Conservation (phyloP, 2,329 filamentous ascomycete genomes). For the Trichothecium sympodiale region DNA sequence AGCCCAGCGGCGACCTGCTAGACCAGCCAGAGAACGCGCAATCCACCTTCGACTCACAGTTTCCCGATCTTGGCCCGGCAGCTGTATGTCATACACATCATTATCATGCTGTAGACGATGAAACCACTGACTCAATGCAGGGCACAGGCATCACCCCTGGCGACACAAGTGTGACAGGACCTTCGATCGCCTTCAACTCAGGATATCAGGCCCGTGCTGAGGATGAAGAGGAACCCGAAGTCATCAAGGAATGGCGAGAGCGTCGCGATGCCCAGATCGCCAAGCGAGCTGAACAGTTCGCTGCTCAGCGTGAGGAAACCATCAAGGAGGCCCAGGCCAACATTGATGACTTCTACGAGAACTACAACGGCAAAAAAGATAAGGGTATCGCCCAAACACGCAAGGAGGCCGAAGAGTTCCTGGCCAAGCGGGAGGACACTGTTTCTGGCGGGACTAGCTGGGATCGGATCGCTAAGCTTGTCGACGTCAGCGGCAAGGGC, state of each 20-base stretch:
- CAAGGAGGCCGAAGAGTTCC: constrained; percentile 87
- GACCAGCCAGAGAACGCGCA: constrained; percentile 49
- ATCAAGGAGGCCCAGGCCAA: constrained; percentile 83
- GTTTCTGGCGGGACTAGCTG: constrained; percentile 92
- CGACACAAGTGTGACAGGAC: constrained; percentile 54
- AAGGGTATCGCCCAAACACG: constrained; percentile 82
- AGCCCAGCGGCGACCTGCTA: constrained; percentile 60
- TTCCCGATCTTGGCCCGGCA: constrained; percentile 58
- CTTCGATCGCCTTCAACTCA: constrained; percentile 51
- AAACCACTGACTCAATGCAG: constrained; percentile 9
- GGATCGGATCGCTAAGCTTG: constrained; percentile 95
- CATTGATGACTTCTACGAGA: constrained; percentile 98
- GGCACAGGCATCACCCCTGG: constrained; percentile 15
- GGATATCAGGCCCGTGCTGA: constrained; percentile 45
- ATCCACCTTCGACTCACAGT: constrained; percentile 70
- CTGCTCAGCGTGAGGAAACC: constrained; percentile 72
- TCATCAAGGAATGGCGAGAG: constrained; percentile 86
- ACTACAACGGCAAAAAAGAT: constrained; percentile 97
- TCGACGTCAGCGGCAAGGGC: constrained; percentile 95
- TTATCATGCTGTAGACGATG: too few relatives aligned
- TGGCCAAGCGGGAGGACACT: constrained; percentile 81
- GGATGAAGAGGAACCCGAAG: constrained; percentile 77
- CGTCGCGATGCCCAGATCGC: constrained; percentile 72
- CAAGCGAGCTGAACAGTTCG: constrained; percentile 76
- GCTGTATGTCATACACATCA: constrained; percentile 21